phyloP scores from a whole-genome alignment of 2,329 filamentous ascomycete genomes.

The Bipolaris oryzae region DNA sequence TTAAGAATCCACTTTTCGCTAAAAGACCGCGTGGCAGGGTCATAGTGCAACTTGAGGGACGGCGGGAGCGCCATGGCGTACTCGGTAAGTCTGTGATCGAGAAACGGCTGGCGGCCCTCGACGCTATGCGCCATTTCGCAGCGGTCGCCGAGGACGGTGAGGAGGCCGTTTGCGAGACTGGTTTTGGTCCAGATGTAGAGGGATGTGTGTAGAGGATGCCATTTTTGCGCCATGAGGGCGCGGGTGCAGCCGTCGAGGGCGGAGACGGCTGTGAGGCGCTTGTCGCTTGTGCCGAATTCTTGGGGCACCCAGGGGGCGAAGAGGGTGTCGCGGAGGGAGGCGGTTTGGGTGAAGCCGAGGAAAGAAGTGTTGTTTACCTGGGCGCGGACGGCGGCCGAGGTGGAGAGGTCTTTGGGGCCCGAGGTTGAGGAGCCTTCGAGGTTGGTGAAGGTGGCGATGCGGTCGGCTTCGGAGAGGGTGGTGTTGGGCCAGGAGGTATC shows the following conservation, averaged over 20 bases:
- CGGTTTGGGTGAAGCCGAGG: conserved; percentile 20
- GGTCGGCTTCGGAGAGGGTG: conserved; percentile 18
- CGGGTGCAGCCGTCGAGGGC: conserved; percentile 34
- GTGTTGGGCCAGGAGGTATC: conserved; percentile 43
- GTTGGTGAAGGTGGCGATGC: conserved; percentile 13
- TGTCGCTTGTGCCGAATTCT: conserved; percentile 22
- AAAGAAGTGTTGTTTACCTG: conserved; percentile 27
- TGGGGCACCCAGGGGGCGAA: conserved; percentile 15
- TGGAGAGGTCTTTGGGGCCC: conserved; percentile 20
- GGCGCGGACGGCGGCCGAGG: conserved; percentile 16
- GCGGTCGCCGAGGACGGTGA: conserved; percentile 54
- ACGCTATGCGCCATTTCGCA: conserved; percentile 54
- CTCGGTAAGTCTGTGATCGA: conserved; percentile 50
- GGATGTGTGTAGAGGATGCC: conserved; percentile 35
- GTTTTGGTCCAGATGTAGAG: conserved; percentile 35
- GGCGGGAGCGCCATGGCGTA: conserved; percentile 50
- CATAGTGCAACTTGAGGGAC: conserved; percentile 46
- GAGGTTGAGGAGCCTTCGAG: conserved; percentile 17
- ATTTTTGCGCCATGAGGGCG: conserved; percentile 27
- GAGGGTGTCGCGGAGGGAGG: conserved; percentile 13
- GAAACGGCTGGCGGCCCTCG: conserved; percentile 51
- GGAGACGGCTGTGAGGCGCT: conserved; percentile 18
- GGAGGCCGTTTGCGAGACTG: conserved; percentile 41
- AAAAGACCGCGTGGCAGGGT: conserved; percentile 20
- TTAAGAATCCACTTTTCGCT: conserved; percentile 60